Base-by-base conservation (phyloP, 2,329 filamentous ascomycete genomes). In the Rachicladosporium sp. region DNA sequence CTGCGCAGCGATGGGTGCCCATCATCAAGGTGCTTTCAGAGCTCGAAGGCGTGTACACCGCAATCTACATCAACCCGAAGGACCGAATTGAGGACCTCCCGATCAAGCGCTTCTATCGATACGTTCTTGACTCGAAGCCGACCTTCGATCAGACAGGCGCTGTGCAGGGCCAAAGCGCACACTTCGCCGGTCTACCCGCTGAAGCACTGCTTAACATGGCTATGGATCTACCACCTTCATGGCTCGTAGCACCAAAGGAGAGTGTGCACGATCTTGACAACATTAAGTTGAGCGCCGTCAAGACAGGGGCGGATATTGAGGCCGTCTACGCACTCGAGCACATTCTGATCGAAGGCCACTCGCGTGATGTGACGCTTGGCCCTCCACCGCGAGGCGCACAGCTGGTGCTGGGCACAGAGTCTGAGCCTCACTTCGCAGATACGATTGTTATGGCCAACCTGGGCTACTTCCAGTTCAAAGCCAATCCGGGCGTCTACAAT, bases 401-500 rank as follows among this genome's bases (percentile, higher is more conserved):
- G 58, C 72, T 98, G 23, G 74, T 91, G 10, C 71, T 98, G 3
- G 81, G 79, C 6, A 96, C 89, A 0, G 82, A 88, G 50, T 76
- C 75, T 38, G 74, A 93, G 46, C 76, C 80, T 9, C 78, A 89
- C 52, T 78, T 87, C 46, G 84, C 84, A 2, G 93, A 96, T 59
- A 98, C 91, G 1, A 91, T 96, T 52, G 79, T 98, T 63, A 98
- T 98, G 91, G 83, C 89, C 37, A 98, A 98, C 53, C 66, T 98
- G 9, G 91, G 93, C 10, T 98, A 94, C 63, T 96, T 98, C 67
- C 91, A 98, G 54, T 98, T 98, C 73, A 98, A 98, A 61, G 87
- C 89, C 2, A 96, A 95, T 51, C 91, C 91, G 0, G 91, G 91
- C 8, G 78, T 86, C 56, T 98, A 91, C 71, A 85, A 82, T 48